phyloP scores from a whole-genome alignment of 345 rosid genomes.

The Pseudoturritis turrita region DNA sequence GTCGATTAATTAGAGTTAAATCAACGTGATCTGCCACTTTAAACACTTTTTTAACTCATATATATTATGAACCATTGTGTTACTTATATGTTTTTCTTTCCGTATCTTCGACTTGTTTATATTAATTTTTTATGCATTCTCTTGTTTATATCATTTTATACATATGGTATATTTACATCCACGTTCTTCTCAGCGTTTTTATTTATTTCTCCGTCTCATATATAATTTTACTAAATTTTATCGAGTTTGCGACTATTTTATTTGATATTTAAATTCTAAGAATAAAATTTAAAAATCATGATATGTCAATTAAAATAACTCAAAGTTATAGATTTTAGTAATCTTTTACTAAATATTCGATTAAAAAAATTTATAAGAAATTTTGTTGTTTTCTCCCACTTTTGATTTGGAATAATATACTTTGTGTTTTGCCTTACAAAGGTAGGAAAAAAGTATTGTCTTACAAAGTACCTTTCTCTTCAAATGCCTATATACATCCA shows the following conservation, averaged over 20 bases:
- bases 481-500: not conserved
- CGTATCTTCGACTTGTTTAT: not conserved
- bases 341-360: not conserved
- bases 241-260: not conserved
- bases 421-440: conserved; percentile 4
- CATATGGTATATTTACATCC: not conserved
- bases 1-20: not conserved
- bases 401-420: not conserved
- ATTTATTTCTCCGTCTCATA: not conserved
- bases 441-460: not conserved
- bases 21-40: not conserved
- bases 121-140: not conserved
- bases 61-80: not conserved
- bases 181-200: not conserved
- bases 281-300: no score
- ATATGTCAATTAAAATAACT: not conserved
- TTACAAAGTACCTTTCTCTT: conserved; percentile 5
- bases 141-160: not conserved
- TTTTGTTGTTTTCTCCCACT: not conserved
- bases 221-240: not conserved
- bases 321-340: not conserved
- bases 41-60: not conserved
- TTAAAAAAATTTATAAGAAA: no score
- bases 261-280: no score
- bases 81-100: not conserved